A percentile compares a stretch with the other conserved stretches of the same genome.
phyloP scores from a whole-genome alignment of 208 protist genomes.

The Wallacemonas sp. region DNA sequence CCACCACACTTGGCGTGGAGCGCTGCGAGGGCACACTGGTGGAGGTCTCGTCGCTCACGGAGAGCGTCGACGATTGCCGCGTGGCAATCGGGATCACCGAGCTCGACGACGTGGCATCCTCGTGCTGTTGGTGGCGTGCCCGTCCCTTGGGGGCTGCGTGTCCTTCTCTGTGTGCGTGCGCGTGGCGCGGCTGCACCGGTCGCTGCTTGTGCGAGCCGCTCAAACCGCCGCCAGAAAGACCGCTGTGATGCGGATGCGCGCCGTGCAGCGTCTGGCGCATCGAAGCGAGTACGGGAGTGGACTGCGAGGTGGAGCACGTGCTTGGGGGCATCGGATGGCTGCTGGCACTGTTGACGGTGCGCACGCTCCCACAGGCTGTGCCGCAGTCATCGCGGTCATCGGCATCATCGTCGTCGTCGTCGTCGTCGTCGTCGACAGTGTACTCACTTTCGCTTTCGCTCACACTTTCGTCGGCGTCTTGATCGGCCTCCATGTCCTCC shows the following conservation, averaged over 20 bases:
- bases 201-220: too few relatives aligned
- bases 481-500: neutral
- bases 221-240: too few relatives aligned
- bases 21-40: conserved; percentile 1
- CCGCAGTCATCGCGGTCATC: conserved; percentile 1
- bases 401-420: neutral
- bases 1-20: too few relatives aligned
- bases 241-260: neutral
- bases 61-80: neutral
- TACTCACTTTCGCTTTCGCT: neutral
- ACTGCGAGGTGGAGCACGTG: neutral
- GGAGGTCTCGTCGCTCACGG: neutral
- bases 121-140: too few relatives aligned
- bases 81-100: too few relatives aligned
- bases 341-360: conserved; percentile 2
- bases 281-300: neutral
- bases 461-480: neutral
- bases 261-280: neutral
- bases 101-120: too few relatives aligned
- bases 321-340: neutral
- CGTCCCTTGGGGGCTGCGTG: too few relatives aligned
- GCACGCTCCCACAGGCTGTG: conserved; percentile 1
- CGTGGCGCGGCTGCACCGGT: too few relatives aligned
- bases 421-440: conserved; percentile 1
- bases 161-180: too few relatives aligned